Evolutionary conservation across 768 basidiomycete species (phyloP).

Genomic region (Heimioporus sp.): DNA sequence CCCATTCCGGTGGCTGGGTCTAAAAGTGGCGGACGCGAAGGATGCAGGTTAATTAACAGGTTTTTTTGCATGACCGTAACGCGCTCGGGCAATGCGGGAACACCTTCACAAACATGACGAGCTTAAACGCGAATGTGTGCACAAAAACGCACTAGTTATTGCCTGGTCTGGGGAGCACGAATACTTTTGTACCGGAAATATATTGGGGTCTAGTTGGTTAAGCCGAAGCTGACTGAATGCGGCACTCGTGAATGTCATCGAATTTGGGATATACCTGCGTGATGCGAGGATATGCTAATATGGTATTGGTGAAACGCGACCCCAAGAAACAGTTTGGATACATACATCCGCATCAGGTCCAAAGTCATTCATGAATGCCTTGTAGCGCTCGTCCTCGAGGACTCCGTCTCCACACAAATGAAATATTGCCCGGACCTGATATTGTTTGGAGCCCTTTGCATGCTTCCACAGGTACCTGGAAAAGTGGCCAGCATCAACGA

Average conservation of each 20-base stretch:
- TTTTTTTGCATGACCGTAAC: constrained; percentile 42
- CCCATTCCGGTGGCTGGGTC: constrained; percentile 26
- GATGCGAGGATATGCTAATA: constrained; percentile 75
- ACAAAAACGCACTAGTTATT: constrained; percentile 32
- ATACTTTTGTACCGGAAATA: constrained; percentile 72
- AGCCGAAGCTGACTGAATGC: constrained; percentile 73
- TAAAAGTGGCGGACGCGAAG: constrained; percentile 39
- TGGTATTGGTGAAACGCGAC: constrained; percentile 2
- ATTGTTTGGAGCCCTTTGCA: constrained; percentile 39
- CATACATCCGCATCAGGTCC: constrained; percentile 58
- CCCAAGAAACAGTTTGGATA: constrained; percentile 2
- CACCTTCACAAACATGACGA: constrained; percentile 18
- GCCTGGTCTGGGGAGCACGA: constrained; percentile 38
- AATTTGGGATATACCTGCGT: constrained; percentile 56
- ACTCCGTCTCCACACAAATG: constrained; percentile 75
- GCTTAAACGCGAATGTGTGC: background rate
- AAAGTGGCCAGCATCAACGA: constrained; percentile 47
- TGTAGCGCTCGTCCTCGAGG: constrained; percentile 66
- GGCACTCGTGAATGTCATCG: constrained; percentile 70
- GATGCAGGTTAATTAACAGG: constrained; percentile 45
- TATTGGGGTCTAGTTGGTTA: constrained; percentile 61
- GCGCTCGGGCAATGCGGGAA: constrained; percentile 48
- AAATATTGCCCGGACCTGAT: constrained; percentile 50
- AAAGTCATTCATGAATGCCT: constrained; percentile 70
- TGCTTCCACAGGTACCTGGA: constrained; percentile 44